These are phyloP conservation scores for Cunninghamia lanceolata DNA, from an alignment of 75 land plant species.

Conservation along the genomic window DNA sequence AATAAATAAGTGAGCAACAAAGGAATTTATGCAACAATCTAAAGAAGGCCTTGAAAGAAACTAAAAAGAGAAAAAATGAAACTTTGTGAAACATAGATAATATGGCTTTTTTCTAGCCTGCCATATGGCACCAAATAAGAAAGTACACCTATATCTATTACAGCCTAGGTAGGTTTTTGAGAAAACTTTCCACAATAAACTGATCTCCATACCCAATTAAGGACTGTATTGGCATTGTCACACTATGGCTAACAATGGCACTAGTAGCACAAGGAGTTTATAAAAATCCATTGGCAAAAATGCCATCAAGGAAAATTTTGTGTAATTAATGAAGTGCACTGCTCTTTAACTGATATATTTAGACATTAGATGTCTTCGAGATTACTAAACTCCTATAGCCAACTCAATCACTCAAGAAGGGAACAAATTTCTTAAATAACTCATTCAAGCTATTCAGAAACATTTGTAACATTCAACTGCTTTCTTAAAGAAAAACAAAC, in stretches of 20 bases:
- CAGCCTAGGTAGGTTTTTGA: not conserved
- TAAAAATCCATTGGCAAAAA: not conserved
- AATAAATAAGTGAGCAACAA: constrained; percentile 7
- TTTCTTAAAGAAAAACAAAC: not conserved
- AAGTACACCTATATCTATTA: not conserved
- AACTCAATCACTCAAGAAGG: not conserved
- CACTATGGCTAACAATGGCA: not conserved
- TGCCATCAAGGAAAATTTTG: not conserved
- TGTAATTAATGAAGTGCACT: not conserved
- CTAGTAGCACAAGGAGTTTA: not conserved
- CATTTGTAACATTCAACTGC: not conserved
- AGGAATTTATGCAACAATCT: not conserved
- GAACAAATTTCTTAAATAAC: not conserved
- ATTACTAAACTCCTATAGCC: not conserved
- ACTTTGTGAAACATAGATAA: not conserved
- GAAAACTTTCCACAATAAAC: not conserved
- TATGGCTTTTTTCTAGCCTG: not conserved
- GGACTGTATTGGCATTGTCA: not conserved
- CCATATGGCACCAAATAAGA: not conserved
- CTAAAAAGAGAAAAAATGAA: not conserved
- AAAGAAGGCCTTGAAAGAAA: not conserved
- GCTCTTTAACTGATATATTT: not conserved
- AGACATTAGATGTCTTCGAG: not conserved
- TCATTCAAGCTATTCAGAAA: not conserved
- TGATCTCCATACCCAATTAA: not conserved